These are phyloP conservation scores for Aspergillus taichungensis DNA, from an alignment of 495 filamentous ascomycete species.

Conservation along the genomic window DNA sequence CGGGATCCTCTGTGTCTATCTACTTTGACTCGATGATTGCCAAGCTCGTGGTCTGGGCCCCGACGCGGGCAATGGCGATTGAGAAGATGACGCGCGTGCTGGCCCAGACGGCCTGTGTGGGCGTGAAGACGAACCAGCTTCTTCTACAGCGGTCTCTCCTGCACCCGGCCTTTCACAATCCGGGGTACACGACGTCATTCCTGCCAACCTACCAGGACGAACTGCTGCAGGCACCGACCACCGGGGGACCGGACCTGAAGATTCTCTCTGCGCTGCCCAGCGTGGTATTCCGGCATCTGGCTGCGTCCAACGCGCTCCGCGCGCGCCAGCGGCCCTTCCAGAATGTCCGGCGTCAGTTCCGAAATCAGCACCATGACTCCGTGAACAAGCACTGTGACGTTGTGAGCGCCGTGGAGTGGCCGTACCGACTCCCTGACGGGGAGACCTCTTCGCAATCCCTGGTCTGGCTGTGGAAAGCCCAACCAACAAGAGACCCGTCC, in stretches of 20 bases:
- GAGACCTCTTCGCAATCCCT: too few species aligned
- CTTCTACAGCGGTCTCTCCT: constrained; percentile 69
- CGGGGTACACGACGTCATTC: constrained; percentile 80
- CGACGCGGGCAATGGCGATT: constrained; percentile 62
- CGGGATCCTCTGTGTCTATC: constrained; percentile 73
- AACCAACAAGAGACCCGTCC: too few species aligned
- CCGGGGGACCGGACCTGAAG: background rate
- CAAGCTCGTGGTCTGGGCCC: constrained; percentile 77
- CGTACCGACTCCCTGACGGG: background rate
- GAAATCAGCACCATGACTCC: constrained; percentile 14
- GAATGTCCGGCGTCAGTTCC: constrained; percentile 13
- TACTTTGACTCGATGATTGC: constrained; percentile 94
- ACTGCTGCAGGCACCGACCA: constrained; percentile 35
- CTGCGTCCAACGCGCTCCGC: background rate
- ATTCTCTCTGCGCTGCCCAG: constrained; percentile 6
- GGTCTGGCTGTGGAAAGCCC: constrained; percentile 11
- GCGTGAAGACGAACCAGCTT: constrained; percentile 78
- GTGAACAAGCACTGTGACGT: constrained; percentile 13
- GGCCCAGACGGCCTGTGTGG: constrained; percentile 73
- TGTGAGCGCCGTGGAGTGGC: constrained; percentile 7
- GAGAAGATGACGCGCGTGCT: constrained; percentile 63
- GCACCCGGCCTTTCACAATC: constrained; percentile 63
- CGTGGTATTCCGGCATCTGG: constrained; percentile 3
- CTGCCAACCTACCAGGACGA: constrained; percentile 66
- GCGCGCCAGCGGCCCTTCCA: constrained; percentile 6